Evolutionary conservation across 2,329 filamentous ascomycete species (phyloP).

Genomic region (Cladosporium sp.): DNA sequence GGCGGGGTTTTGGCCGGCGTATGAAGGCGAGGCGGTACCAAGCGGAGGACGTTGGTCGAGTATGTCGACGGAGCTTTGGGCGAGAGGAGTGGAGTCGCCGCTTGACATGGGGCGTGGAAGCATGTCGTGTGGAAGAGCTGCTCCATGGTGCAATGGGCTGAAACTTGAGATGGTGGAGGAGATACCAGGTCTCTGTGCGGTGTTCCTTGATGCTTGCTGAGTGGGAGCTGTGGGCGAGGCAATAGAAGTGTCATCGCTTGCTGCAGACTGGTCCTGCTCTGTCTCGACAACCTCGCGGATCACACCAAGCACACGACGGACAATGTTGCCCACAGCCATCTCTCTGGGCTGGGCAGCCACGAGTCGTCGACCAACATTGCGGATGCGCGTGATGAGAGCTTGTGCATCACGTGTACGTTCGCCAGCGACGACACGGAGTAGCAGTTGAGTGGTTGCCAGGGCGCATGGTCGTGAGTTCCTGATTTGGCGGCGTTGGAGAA

Average conservation of each 20-base stretch:
- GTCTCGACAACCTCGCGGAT: constrained; percentile 90
- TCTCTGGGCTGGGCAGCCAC: constrained; percentile 85
- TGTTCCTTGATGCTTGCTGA: constrained; percentile 29
- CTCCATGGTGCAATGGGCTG: constrained; percentile 50
- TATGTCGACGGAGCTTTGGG: not conserved
- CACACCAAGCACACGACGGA: constrained; percentile 83
- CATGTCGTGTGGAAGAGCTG: constrained; percentile 32
- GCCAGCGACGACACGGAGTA: constrained; percentile 81
- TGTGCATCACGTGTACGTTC: constrained; percentile 77
- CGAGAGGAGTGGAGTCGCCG: constrained; percentile 12
- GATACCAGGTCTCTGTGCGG: constrained; percentile 25
- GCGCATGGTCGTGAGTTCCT: constrained; percentile 85
- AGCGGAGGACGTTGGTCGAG: constrained; percentile 59
- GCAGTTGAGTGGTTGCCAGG: constrained; percentile 84
- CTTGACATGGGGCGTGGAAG: constrained; percentile 21
- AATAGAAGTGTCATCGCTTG: constrained; percentile 65
- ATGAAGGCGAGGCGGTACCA: constrained; percentile 60
- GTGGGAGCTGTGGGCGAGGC: constrained; percentile 47
- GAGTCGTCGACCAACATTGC: constrained; percentile 74
- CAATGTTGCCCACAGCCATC: constrained; percentile 91
- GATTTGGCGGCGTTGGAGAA: constrained; percentile 90
- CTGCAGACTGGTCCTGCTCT: constrained; percentile 59
- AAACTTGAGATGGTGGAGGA: constrained; percentile 49
- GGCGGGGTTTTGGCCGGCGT: constrained; percentile 50
- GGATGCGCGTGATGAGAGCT: constrained; percentile 77